A percentile compares a stretch with the other conserved stretches of the same genome.
These are phyloP conservation scores for Alliaria petiolata DNA, from an alignment of 345 rosid species.

Conservation along the genomic window DNA sequence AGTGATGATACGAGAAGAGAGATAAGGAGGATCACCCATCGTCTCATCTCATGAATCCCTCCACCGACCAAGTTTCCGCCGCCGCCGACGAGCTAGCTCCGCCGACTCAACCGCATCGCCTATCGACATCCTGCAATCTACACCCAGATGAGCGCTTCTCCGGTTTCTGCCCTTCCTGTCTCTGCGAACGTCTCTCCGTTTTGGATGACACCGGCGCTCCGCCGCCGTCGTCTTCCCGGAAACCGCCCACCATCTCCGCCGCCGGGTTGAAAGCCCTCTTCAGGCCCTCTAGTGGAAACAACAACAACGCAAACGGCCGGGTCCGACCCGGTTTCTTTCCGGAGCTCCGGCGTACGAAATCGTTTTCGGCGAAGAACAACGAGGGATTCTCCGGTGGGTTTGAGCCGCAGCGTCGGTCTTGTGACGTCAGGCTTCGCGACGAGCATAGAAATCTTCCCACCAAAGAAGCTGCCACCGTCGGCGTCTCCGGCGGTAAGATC, in stretches of 20 bases:
- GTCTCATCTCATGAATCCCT: constrained; percentile 71
- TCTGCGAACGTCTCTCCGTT: constrained; percentile 90
- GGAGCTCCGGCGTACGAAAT: constrained; percentile 86
- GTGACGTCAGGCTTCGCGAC: constrained; percentile 88
- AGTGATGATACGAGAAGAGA: constrained; percentile 39
- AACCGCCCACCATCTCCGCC: constrained; percentile 54
- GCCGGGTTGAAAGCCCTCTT: constrained; percentile 68
- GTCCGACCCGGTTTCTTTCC: constrained; percentile 53
- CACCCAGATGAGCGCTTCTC: constrained; percentile 90
- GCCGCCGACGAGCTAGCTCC: constrained; percentile 37
- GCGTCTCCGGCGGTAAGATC: constrained; percentile 9
- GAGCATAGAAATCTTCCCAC: constrained; percentile 41
- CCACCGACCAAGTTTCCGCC: constrained; percentile 36
- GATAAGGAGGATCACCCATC: constrained; percentile 35
- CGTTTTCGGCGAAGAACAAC: constrained; percentile 90
- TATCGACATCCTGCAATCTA: constrained; percentile 76
- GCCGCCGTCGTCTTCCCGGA: constrained; percentile 39
- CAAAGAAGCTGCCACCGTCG: constrained; percentile 24
- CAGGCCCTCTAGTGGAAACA: constrained; percentile 34
- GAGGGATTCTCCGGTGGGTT: constrained; percentile 69
- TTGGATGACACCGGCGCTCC: constrained; percentile 52
- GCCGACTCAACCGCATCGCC: constrained; percentile 77
- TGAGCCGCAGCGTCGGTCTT: constrained; percentile 94
- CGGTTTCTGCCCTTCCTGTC: constrained; percentile 94
- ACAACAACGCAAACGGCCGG: constrained; percentile 7